A percentile compares a stretch with the other conserved stretches of the same genome.
phyloP scores from a whole-genome alignment of 2,329 filamentous ascomycete genomes.

The Trematosphaeria pertusa region DNA sequence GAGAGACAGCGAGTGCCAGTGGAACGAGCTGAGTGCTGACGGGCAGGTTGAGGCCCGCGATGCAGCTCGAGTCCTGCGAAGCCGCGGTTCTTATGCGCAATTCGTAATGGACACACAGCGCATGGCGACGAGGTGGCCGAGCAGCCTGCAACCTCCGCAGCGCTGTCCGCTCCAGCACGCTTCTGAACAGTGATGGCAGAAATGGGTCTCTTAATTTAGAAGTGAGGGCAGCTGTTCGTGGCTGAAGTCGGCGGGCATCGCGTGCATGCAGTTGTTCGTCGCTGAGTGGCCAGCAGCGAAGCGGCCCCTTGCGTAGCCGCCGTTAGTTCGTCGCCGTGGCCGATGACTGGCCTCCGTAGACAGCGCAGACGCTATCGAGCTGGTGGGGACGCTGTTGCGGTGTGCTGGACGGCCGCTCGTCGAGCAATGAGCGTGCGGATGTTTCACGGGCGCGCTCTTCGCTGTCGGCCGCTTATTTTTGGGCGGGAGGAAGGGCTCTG shows the following conservation, averaged over 20 bases:
- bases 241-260: conserved; percentile 20
- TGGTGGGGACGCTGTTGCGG: conserved; percentile 24
- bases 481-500: not conserved
- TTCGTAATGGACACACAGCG: conserved; percentile 25
- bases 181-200: too few relatives aligned
- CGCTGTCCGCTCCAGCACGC: too few relatives aligned
- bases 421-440: conserved; percentile 5
- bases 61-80: conserved; percentile 12
- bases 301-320: conserved; percentile 28
- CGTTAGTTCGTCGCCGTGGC: conserved; percentile 17
- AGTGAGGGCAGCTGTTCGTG: conserved; percentile 24
- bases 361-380: conserved; percentile 32
- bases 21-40: conserved; percentile 6
- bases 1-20: not conserved
- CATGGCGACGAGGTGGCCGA: too few relatives aligned
- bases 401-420: conserved; percentile 9
- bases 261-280: conserved; percentile 14
- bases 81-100: conserved; percentile 22
- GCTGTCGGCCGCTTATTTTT: not conserved
- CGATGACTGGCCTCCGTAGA: conserved; percentile 25
- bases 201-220: too few relatives aligned
- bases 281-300: conserved; percentile 19
- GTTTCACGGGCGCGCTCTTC: conserved; percentile 1
- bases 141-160: too few relatives aligned
- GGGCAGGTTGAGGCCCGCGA: conserved; percentile 9